Percentiles rank a stretch among this genome's conserved stretches.
Evolutionary conservation across 768 basidiomycete species (phyloP).

Genomic region (Panus rudis): DNA sequence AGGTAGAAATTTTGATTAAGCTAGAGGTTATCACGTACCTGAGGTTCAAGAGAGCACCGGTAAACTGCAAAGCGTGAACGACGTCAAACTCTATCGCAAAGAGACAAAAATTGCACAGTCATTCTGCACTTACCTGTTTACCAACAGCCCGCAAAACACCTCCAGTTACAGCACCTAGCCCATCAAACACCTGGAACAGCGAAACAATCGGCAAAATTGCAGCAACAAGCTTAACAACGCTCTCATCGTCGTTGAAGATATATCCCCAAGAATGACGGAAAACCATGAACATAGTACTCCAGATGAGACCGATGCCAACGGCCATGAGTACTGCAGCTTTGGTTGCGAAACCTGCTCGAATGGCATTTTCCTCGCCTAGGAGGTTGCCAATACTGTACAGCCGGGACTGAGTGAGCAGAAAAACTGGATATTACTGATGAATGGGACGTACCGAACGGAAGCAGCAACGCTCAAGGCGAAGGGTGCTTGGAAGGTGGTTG

Average conservation of each 20-base stretch:
- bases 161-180: slow-evolving; percentile 52
- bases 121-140: slow-evolving; percentile 44
- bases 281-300: slow-evolving; percentile 39
- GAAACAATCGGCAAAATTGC: slow-evolving; percentile 55
- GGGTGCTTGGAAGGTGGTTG: slow-evolving; percentile 76
- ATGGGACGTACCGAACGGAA: slow-evolving; percentile 62
- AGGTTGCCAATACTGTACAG: slow-evolving; percentile 73
- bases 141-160: slow-evolving; percentile 83
- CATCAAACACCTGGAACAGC: slow-evolving; percentile 84
- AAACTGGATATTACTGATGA: not conserved
- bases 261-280: slow-evolving; percentile 46
- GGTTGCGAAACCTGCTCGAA: slow-evolving; percentile 65
- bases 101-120: not conserved
- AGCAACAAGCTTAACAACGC: slow-evolving; percentile 43
- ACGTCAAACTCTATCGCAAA: not conserved
- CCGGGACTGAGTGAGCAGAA: slow-evolving; percentile 5
- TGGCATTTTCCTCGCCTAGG: slow-evolving; percentile 71
- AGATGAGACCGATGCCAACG: slow-evolving; percentile 53
- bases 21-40: slow-evolving; percentile 33
- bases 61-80: slow-evolving; percentile 33
- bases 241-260: slow-evolving; percentile 54
- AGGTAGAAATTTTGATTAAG: not conserved
- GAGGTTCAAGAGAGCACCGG: slow-evolving; percentile 74
- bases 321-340: slow-evolving; percentile 61
- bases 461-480: slow-evolving; percentile 77